These are phyloP conservation scores for Gypsophila paniculata DNA, from an alignment of 179 eudicot genomes.

Conservation along the genomic window DNA sequence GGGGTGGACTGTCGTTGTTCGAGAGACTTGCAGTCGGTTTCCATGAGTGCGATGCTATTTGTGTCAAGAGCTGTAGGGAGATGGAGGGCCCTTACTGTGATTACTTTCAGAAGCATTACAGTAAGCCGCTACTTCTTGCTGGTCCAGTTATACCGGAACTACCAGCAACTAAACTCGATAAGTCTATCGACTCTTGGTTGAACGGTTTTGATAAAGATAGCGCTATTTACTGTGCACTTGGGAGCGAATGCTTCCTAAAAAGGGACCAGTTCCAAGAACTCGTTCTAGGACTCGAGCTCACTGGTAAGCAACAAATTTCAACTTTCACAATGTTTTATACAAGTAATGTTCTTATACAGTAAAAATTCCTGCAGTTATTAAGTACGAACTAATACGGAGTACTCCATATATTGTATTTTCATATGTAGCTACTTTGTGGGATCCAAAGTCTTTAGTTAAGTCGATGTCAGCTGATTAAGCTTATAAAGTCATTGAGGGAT, in stretches of 20 bases:
- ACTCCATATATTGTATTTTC: no score
- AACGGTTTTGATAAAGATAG: conserved; percentile 13
- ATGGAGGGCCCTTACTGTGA: conserved; percentile 30
- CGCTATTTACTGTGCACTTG: conserved; percentile 27
- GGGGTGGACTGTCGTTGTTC: conserved; percentile 17
- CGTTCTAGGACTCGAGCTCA: conserved; percentile 29
- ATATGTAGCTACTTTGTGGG: no score
- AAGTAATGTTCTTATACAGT: no score
- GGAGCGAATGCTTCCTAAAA: conserved; percentile 25
- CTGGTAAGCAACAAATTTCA: conserved; percentile 12
- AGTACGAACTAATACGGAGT: no score
- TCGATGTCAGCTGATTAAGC: no score
- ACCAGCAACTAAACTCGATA: conserved; percentile 5
- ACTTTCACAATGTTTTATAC: no score
- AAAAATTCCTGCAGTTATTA: not conserved
- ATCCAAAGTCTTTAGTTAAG: no score
- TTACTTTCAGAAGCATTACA: conserved; percentile 21
- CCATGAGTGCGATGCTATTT: conserved; percentile 29
- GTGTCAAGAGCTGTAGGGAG: conserved; percentile 27
- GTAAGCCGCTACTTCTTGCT: conserved; percentile 27
- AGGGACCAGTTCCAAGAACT: conserved; percentile 28
- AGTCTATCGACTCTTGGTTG: conserved; percentile 19
- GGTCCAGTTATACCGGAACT: conserved; percentile 24
- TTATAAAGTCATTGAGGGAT: no score
- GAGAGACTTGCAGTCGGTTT: conserved; percentile 15